Base-by-base conservation (phyloP, 108 stramenopile species). In the Conticribra guillardii region DNA sequence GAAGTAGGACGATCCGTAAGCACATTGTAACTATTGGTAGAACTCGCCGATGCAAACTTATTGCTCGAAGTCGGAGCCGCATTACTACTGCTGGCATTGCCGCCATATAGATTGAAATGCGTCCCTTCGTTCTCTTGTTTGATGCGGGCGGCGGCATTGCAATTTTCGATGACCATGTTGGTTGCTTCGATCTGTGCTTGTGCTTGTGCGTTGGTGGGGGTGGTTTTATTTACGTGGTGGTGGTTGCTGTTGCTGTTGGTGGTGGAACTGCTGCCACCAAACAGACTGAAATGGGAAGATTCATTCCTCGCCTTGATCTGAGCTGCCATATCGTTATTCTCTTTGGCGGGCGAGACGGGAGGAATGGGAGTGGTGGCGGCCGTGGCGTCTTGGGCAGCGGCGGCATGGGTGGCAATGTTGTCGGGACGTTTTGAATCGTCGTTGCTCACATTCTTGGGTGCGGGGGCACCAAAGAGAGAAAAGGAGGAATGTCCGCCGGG, bases 1-100 rank as follows among this genome's bases (percentile, higher is more conserved):
- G 75, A 78, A 7, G 90, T 87, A 18, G 90, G 86, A 32, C 90
- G 75, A 54, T 82, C 87, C 11, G 90, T 91, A 47, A 88, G 60
- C 17, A 91, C 90, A 64, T 91, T 86, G 67, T 70, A 83, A 33
- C 82, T 85, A 67, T 91, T 91, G 54, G 78, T 85, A 2, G 76
- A 74, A 53, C 64, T 74, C 19, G 80, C 69, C 26, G 80, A 82
- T 33, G 90, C 90, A 77, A 85, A 91, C 26, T 82, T 80, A 63
- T 91, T 91, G 73, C 74, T 67, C 16, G 80, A 81, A 15, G 59
- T 28, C 30, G 53, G 11, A 16, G 54, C 7, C 19, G 30, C 24
- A 14, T 64, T 3, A 17, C 46, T n/a, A 23, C 44, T 28, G 15
- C 60, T 1, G 1, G 45, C 50, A 1, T 18, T 27, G 3, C 34